Base-by-base conservation (phyloP, 2,329 filamentous ascomycete species). In the Talaromyces albobiverticillius region DNA sequence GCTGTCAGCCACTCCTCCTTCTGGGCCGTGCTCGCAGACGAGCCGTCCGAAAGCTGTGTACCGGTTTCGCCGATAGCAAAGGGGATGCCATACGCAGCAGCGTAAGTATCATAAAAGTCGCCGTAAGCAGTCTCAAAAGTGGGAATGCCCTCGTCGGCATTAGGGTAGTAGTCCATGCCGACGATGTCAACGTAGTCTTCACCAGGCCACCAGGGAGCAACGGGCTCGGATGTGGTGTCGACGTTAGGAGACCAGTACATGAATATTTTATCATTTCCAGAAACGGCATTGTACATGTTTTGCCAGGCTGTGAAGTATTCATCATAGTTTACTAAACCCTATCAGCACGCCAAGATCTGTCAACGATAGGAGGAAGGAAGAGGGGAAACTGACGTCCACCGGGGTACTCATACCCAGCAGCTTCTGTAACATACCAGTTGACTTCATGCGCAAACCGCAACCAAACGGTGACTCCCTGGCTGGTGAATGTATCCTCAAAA, bases 341-440 rank as follows among this genome's bases (percentile, higher is more conserved):
- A n/a, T n/a, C n/a, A n/a, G n/a, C 20, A 18, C 14, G 36, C 14
- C 3, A 7, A 11, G 9, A 18, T 18, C 18, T 41, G 3, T 41
- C 6, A 7, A 16, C 3, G 18, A 18, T 10, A n/a, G 16, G 14
- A 38, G 13, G 34, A 11, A 41, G 8, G 36, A 18, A 14, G 36
- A 41, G 18, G 4, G 10, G 36, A 41, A 29, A 42, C 49, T 51
- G 34, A 51, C 36, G 16, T 22, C 49, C 49, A 25, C 49, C 49
- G 31, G 49, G 49, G 13, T 51, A 51, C 1, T 36, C 43, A n/a
- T n/a, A n/a, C 16, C 49, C 49, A 11, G 25, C 18, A 40, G 26
- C 38, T n/a, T n/a, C n/a, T n/a, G n/a, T n/a, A 11, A 38, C 29
- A 51, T 51, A 51, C 25, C 43, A 51, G n/a, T 51, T 51, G 23